These are phyloP conservation scores for Trypanosoma mega DNA, from an alignment of 208 protist species.

Conservation along the genomic window DNA sequence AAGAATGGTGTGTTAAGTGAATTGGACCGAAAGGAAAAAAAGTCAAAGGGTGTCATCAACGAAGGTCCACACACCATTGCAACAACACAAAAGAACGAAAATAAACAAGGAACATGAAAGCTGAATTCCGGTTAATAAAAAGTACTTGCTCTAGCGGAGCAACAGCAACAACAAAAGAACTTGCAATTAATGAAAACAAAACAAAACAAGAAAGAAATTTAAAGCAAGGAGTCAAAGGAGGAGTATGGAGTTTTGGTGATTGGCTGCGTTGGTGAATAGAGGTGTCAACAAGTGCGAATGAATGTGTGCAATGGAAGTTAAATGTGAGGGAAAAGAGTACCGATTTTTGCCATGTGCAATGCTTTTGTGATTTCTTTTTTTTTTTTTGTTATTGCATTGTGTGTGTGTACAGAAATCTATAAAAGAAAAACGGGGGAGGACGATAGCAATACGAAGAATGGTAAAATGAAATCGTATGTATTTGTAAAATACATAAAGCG, in stretches of 20 bases:
- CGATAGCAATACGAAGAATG: not conserved
- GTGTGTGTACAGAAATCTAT: not conserved
- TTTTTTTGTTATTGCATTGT: too few relatives aligned
- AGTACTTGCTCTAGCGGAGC: not conserved
- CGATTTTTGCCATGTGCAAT: too few relatives aligned
- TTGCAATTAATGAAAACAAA: too few relatives aligned
- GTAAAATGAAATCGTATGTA: not conserved
- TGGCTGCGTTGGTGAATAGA: too few relatives aligned
- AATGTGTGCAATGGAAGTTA: too few relatives aligned
- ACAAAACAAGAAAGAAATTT: not conserved
- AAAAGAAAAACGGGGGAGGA: not conserved
- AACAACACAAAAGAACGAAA: not conserved
- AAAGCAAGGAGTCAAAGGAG: not conserved
- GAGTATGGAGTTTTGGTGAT: too few relatives aligned
- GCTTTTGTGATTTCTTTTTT: too few relatives aligned
- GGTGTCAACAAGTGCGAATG: too few relatives aligned
- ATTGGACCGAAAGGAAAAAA: not conserved
- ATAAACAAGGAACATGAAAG: too few relatives aligned
- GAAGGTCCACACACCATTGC: not conserved
- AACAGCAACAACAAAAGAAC: not conserved
- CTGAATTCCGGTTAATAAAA: not conserved
- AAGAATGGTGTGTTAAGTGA: not conserved
- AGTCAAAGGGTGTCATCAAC: not conserved
- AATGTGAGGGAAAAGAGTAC: too few relatives aligned
- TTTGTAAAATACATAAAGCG: not conserved